Evolutionary conservation across 2,329 filamentous ascomycete species (phyloP).

Genomic region (Fusarium neocosmosporiellum): DNA sequence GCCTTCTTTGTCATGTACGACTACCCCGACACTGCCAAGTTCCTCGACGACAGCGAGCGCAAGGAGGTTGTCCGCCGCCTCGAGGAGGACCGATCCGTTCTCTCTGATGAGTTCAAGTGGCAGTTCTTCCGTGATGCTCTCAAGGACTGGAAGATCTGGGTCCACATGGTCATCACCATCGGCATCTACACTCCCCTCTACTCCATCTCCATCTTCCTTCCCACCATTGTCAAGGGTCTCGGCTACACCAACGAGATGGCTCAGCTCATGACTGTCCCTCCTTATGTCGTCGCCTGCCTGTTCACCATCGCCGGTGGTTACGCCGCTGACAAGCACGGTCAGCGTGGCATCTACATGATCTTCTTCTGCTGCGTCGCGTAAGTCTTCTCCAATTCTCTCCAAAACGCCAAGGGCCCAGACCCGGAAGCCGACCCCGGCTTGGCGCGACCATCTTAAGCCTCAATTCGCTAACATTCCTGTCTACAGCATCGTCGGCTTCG

Average conservation of each 20-base stretch:
- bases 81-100: conserved; percentile 54
- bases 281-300: conserved; percentile 51
- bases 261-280: conserved; percentile 53
- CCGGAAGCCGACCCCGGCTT: conserved; percentile 18
- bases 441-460: background rate
- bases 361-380: conserved; percentile 50
- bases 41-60: conserved; percentile 58
- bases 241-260: conserved; percentile 52
- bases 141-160: conserved; percentile 66
- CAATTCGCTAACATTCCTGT: conserved; percentile 21
- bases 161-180: conserved; percentile 72
- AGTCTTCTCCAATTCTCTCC: conserved; percentile 27
- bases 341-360: conserved; percentile 54
- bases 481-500: conserved; percentile 47
- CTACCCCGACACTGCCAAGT: conserved; percentile 65
- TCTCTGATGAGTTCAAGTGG: conserved; percentile 68
- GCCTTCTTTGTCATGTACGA: conserved; percentile 67
- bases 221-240: conserved; percentile 50
- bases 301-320: conserved; percentile 55
- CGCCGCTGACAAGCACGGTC: conserved; percentile 52
- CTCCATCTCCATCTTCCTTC: conserved; percentile 53
- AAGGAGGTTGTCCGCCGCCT: conserved; percentile 57
- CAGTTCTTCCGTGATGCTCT: conserved; percentile 67
- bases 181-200: conserved; percentile 59
- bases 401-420: conserved; percentile 7